A percentile compares a stretch with the other conserved stretches of the same genome.
These are phyloP conservation scores for Vaccinium darrowii DNA, from an alignment of 148 eudicot species.

Conservation along the genomic window DNA sequence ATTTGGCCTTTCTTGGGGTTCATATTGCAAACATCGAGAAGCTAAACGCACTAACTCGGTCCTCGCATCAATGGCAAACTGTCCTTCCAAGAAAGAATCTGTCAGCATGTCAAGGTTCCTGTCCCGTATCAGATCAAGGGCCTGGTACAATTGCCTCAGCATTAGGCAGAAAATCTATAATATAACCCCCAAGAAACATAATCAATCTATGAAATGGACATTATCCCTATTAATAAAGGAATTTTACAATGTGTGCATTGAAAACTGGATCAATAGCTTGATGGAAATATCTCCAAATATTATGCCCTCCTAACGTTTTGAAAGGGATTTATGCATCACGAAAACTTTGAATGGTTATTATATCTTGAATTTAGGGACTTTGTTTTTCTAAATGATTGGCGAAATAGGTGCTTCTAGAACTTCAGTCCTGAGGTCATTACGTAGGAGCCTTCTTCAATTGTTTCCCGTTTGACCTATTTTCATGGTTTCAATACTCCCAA, in stretches of 20 bases:
- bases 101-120: slow-evolving; percentile 66
- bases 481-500: not conserved
- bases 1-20: slow-evolving; percentile 67
- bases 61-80: slow-evolving; percentile 55
- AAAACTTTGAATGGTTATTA: not conserved
- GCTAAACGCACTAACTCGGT: slow-evolving; percentile 64
- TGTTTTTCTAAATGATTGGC: not conserved
- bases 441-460: too few relatives aligned
- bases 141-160: slow-evolving; percentile 33
- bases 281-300: not conserved
- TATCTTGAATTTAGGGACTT: not conserved
- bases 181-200: not conserved
- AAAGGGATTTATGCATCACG: not conserved
- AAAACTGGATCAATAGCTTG: not conserved
- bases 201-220: not conserved
- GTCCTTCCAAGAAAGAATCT: slow-evolving; percentile 72
- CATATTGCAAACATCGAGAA: slow-evolving; percentile 66
- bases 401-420: not conserved
- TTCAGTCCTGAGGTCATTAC: not conserved
- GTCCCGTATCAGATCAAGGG: slow-evolving; percentile 67
- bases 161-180: not conserved
- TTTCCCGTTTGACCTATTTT: not conserved
- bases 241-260: not conserved
- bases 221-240: not conserved
- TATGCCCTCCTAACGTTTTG: not conserved